Conservation (phyloP, 495 filamentous ascomycete genomes). For the Friedmanniomyces simplex region DNA sequence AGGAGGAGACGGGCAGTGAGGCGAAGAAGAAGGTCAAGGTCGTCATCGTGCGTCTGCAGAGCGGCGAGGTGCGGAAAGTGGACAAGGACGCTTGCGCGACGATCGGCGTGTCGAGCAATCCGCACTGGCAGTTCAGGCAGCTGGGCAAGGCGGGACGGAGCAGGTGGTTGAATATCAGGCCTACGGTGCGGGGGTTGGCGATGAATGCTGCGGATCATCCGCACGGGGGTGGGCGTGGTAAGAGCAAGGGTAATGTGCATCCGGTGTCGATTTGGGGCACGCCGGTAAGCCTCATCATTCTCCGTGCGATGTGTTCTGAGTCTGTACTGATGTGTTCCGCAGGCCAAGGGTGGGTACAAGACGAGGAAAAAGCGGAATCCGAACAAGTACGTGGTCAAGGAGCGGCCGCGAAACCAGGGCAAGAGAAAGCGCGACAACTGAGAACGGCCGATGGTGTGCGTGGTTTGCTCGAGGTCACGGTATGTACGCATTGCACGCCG, state of each 20-base stretch:
- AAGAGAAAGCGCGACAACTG: slow-evolving; percentile 26
- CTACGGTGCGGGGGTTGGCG: slow-evolving; percentile 89
- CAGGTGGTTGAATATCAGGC: slow-evolving; percentile 84
- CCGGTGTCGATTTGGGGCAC: slow-evolving; percentile 93
- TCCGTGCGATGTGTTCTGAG: not conserved
- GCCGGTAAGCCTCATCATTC: slow-evolving; percentile 52
- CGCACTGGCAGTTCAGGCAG: slow-evolving; percentile 76
- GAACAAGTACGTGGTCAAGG: slow-evolving; percentile 35
- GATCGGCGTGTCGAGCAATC: slow-evolving; percentile 85
- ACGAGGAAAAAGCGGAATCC: slow-evolving; percentile 55
- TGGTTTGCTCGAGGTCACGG: no score
- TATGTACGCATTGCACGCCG: no score
- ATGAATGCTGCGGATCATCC: slow-evolving; percentile 99
- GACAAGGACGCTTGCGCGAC: slow-evolving; percentile 88
- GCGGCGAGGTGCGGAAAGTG: slow-evolving; percentile 80
- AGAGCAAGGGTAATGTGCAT: slow-evolving; percentile 93
- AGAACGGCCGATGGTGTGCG: not conserved
- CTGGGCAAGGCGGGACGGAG: slow-evolving; percentile 90
- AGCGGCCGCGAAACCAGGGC: slow-evolving; percentile 35
- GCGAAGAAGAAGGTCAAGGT: slow-evolving; percentile 44
- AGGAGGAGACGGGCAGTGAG: slow-evolving; percentile 54
- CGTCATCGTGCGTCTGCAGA: slow-evolving; percentile 75
- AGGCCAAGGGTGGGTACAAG: slow-evolving; percentile 96
- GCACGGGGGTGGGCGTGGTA: slow-evolving; percentile 96
- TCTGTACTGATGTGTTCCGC: slow-evolving; percentile 28